A percentile compares a stretch with the other conserved stretches of the same genome.
phyloP scores from a whole-genome alignment of 1,284 basidiomycete species.

The Apiotrichum gamsii region DNA sequence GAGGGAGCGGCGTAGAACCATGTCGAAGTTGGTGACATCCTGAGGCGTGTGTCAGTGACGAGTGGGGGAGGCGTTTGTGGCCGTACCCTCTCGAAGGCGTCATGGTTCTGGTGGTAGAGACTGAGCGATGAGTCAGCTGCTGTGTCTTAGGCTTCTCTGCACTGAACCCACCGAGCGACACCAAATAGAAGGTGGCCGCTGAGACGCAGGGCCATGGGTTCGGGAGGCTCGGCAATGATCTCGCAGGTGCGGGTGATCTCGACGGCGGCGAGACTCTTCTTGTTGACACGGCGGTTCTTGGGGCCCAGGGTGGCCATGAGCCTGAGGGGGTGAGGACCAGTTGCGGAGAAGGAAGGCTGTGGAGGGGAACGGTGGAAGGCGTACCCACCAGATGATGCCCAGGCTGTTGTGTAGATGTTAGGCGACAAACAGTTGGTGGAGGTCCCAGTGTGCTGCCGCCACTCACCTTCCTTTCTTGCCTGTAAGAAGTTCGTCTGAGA shows the following conservation, averaged over 20 bases:
- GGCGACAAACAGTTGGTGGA: neutral
- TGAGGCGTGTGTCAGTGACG: slow-evolving; percentile 1
- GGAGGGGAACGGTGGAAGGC: neutral
- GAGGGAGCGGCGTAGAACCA: slow-evolving; percentile 25
- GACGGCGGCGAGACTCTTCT: slow-evolving; percentile 68
- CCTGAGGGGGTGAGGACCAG: slow-evolving; percentile 52
- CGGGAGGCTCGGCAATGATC: slow-evolving; percentile 69
- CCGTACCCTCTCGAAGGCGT: slow-evolving; percentile 35
- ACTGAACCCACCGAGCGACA: slow-evolving; percentile 61
- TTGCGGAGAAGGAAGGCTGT: too few relatives aligned
- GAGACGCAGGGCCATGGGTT: slow-evolving; percentile 73
- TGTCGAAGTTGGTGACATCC: slow-evolving; percentile 34
- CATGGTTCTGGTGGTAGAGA: slow-evolving; percentile 33
- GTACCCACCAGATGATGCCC: slow-evolving; percentile 37
- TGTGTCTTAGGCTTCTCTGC: too few relatives aligned
- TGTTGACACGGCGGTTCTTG: slow-evolving; percentile 71
- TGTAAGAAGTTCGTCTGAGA: slow-evolving; percentile 34
- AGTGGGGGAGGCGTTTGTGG: neutral
- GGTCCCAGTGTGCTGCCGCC: neutral
- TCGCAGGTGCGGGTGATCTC: slow-evolving; percentile 72
- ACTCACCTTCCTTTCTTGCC: slow-evolving; percentile 40
- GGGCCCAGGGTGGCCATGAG: slow-evolving; percentile 80
- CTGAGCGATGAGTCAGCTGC: too few relatives aligned
- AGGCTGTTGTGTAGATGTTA: slow-evolving; percentile 19
- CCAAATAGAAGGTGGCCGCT: slow-evolving; percentile 82